phyloP scores from a whole-genome alignment of 2,329 filamentous ascomycete species.

The Verticillium tricorpus region DNA sequence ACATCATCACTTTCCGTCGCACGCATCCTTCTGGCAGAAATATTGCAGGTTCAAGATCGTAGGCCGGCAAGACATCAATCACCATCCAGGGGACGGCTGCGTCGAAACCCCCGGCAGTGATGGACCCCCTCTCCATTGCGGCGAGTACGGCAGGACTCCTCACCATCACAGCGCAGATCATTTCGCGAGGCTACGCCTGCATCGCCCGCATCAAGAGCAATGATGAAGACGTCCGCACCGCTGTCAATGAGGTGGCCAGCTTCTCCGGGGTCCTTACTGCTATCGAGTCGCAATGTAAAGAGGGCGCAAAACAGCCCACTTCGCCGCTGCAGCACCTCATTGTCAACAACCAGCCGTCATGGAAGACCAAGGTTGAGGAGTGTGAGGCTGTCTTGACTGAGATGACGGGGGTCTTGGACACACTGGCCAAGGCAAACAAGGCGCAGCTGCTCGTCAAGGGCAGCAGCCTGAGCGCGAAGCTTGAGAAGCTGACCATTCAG shows the following conservation, averaged over 20 bases:
- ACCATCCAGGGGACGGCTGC: too few species aligned
- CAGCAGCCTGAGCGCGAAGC: not conserved
- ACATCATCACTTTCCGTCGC: too few species aligned
- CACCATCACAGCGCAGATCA: not conserved
- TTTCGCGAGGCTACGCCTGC: not conserved
- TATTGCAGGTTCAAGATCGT: too few species aligned
- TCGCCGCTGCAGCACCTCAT: not conserved
- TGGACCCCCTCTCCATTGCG: constrained; percentile 4
- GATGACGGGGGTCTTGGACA: not conserved
- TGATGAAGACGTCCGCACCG: not conserved
- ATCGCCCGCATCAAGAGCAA: not conserved
- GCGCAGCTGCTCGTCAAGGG: not conserved
- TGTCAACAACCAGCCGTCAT: not conserved
- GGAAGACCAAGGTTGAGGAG: not conserved
- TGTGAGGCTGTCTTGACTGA: not conserved
- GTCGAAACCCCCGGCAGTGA: not conserved
- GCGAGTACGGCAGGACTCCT: constrained; percentile 3
- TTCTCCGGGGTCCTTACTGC: not conserved
- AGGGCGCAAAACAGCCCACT: not conserved
- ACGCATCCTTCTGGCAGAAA: too few species aligned
- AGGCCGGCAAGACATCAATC: too few species aligned
- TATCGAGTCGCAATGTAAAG: not conserved
- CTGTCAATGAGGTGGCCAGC: not conserved
- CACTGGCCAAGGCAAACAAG: not conserved
- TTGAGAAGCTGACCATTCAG: not conserved